These are phyloP conservation scores for Didymella keratinophila DNA, from an alignment of 2,329 filamentous ascomycete genomes.

Conservation along the genomic window DNA sequence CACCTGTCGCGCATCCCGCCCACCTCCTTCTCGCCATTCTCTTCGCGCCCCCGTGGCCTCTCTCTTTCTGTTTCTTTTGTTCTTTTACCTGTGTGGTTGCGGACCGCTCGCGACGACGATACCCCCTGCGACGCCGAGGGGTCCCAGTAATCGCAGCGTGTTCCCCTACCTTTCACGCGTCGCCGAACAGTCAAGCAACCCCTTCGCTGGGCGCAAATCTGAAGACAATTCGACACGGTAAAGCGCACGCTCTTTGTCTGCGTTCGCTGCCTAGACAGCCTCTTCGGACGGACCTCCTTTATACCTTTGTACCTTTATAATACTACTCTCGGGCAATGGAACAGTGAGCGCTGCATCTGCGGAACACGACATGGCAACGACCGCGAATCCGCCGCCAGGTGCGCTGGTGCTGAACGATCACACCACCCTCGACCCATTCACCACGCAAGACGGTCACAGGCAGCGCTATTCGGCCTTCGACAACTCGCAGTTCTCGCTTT, in stretches of 20 bases:
- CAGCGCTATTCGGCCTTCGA: slow-evolving; percentile 87
- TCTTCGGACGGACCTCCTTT: slow-evolving; percentile 8
- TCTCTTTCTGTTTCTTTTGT: slow-evolving; percentile 21
- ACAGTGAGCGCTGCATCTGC: slow-evolving; percentile 28
- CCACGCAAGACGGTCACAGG: slow-evolving; percentile 51
- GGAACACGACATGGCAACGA: slow-evolving; percentile 52
- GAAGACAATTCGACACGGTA: not conserved
- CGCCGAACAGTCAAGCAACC: slow-evolving; percentile 12
- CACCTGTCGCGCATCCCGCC: slow-evolving; percentile 9
- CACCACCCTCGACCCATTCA: slow-evolving; percentile 56
- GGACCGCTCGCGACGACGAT: slow-evolving; percentile 16
- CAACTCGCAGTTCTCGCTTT: slow-evolving; percentile 77
- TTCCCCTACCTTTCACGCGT: slow-evolving; percentile 19
- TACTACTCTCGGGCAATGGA: slow-evolving; percentile 38
- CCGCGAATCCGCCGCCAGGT: slow-evolving; percentile 52
- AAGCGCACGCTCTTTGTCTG: slow-evolving; percentile 6
- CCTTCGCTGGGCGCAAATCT: slow-evolving; percentile 11
- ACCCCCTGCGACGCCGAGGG: slow-evolving; percentile 9
- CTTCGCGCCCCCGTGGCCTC: slow-evolving; percentile 21
- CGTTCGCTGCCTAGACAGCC: not conserved
- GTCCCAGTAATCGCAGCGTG: slow-evolving; percentile 17
- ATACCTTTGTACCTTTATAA: slow-evolving; percentile 13
- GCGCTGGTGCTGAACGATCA: slow-evolving; percentile 51
- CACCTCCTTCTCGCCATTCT: slow-evolving; percentile 17
- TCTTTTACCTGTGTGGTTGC: slow-evolving; percentile 6